A percentile compares a stretch with the other conserved stretches of the same genome.
phyloP scores from a whole-genome alignment of 441 rosid species.

The Adansonia rubrostipa region DNA sequence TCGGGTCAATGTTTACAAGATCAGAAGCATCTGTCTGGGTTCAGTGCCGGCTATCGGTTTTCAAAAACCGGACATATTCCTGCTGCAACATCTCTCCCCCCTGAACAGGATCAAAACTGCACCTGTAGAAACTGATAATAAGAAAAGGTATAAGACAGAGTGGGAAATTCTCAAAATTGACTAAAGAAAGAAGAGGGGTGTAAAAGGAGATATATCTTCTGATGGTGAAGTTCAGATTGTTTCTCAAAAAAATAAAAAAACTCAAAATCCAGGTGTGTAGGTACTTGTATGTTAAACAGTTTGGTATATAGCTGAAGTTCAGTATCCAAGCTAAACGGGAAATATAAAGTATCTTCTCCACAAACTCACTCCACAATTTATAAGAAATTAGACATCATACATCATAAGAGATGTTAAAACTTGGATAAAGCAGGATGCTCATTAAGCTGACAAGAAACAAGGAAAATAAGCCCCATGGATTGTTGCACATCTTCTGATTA shows the following conservation, averaged over 20 bases:
- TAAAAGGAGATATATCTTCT: not conserved
- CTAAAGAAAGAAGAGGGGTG: not conserved
- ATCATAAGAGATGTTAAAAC: not conserved
- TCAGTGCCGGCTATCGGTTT: conserved; percentile 40
- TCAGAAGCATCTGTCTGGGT: conserved; percentile 4
- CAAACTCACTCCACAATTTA: not conserved
- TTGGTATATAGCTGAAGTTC: not conserved
- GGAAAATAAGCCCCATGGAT: not conserved
- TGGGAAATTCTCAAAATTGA: not conserved
- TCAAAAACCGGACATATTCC: conserved; percentile 71
- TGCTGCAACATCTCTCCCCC: conserved; percentile 89
- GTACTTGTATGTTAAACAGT: not conserved
- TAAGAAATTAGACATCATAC: not conserved
- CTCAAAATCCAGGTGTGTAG: not conserved
- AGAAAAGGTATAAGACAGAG: not conserved
- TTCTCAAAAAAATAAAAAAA: not conserved
- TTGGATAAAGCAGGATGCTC: not conserved
- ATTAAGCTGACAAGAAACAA: not conserved
- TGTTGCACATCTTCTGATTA: not conserved
- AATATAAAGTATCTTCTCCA: not conserved
- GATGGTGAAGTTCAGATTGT: not conserved
- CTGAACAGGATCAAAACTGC: conserved; percentile 76
- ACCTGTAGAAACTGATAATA: conserved; percentile 73
- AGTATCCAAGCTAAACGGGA: not conserved
- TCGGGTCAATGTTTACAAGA: conserved; percentile 12